These are phyloP conservation scores for Angomonas deanei DNA, from an alignment of 208 protist species.

Conservation along the genomic window DNA sequence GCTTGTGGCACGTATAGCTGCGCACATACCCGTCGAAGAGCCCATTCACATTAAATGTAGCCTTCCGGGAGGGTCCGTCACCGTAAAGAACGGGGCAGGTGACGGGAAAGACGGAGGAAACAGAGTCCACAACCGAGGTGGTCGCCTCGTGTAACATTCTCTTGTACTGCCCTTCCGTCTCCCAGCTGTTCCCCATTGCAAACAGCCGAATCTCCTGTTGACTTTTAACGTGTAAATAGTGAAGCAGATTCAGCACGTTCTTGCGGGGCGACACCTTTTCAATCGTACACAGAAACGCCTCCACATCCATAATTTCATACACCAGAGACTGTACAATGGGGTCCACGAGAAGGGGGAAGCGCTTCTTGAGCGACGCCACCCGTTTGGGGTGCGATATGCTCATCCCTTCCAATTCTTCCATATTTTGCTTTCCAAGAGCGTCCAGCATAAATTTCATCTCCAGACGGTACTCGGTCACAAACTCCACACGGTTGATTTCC, in stretches of 20 bases:
- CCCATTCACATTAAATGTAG: constrained; percentile 45
- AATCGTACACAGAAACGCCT: constrained; percentile 65
- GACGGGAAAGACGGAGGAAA: constrained; percentile 40
- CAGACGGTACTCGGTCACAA: constrained; percentile 37
- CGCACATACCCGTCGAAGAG: constrained; percentile 75
- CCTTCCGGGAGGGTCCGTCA: not conserved
- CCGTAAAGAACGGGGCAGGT: constrained; percentile 61
- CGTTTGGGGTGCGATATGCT: constrained; percentile 53
- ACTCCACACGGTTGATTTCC: constrained; percentile 65
- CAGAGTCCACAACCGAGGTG: constrained; percentile 24
- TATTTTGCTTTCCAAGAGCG: constrained; percentile 48
- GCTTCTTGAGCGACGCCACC: constrained; percentile 37
- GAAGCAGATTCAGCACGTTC: constrained; percentile 75
- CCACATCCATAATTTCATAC: constrained; percentile 53
- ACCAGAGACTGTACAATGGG: constrained; percentile 63
- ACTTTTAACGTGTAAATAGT: constrained; percentile 68
- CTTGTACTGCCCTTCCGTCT: constrained; percentile 71
- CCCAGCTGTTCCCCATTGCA: constrained; percentile 72
- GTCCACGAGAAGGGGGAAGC: constrained; percentile 54
- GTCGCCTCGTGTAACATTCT: constrained; percentile 44
- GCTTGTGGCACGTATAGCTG: constrained; percentile 65
- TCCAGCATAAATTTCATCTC: constrained; percentile 63
- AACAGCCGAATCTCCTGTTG: constrained; percentile 76
- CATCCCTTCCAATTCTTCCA: constrained; percentile 52
- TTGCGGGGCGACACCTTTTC: constrained; percentile 71